Base-by-base conservation (phyloP, 1,284 basidiomycete species). In the Ceratobasidium sp. region DNA sequence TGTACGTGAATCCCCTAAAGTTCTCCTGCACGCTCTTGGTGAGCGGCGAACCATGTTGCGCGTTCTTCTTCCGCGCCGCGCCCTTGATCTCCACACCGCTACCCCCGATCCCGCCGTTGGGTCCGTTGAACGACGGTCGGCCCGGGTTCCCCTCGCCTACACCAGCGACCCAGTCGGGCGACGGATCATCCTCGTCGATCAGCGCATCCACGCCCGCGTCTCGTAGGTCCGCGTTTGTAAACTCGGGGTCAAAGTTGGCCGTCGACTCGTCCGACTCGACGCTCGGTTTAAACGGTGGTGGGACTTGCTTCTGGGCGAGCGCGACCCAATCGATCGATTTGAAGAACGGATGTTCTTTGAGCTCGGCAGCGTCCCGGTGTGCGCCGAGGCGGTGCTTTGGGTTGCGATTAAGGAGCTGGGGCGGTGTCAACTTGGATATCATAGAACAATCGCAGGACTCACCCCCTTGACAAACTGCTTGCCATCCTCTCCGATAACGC, bases 391-490 rank as follows among this genome's bases (percentile, higher is more conserved):
- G 94, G 84, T 99, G 96, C 83, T 96, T 96, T 4, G 98, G 98
- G 85, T 99, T 99, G 66, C 98, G 93, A 86, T 99, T 99, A 68
- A 99, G 89, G 62, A 99, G 92, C 96, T 97, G 81, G n/a, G 59
- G 79, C n/a, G 62, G 27, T 6, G 60, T 62, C n/a, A 62, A 30
- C 44, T 46, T 33, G 38, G 48, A 44, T 44, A 69, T 12, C 46
- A n/a, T 27, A 30, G 70, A 52, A 81, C 80, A 59, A 80, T 78
- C 54, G 74, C 12, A 80, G 80, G 80, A 90, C 94, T 87, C 82
- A 97, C 95, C 78, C 96, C 96, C 86, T 99, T 99, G 83, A 99
- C 98, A 82, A 99, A 99, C 86, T 98, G 95, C 87, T 99, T 99
- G 76, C 98, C 98, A 78, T 99, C 97, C 82, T 99, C 98, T 79